phyloP scores from a whole-genome alignment of 192 early-diverging fungal genomes.

The Entomortierella beljakovae region DNA sequence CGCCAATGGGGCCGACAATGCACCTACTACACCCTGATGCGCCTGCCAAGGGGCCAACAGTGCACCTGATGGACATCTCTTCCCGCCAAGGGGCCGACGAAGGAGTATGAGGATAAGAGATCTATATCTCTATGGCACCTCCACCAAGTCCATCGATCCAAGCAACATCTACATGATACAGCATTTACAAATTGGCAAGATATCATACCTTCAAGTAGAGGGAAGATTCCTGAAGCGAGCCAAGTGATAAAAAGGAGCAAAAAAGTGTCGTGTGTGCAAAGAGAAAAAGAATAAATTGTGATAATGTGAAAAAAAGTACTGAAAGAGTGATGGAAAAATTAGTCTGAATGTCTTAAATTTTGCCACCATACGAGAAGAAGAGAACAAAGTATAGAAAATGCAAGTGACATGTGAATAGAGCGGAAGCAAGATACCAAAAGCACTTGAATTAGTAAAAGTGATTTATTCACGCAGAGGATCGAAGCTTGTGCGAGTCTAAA shows the following conservation, averaged over 20 bases:
- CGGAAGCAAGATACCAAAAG: no score
- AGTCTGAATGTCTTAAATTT: no score
- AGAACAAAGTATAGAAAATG: no score
- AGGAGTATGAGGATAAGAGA: slow-evolving; percentile 2
- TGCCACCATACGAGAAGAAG: no score
- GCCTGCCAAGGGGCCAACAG: neutral
- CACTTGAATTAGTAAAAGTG: no score
- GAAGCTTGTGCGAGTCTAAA: no score
- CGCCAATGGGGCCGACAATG: neutral
- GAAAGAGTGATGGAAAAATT: no score
- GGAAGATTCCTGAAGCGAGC: neutral
- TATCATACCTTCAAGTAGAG: neutral
- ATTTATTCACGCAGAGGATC: no score
- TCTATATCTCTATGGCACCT: slow-evolving; percentile 1
- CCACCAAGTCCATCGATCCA: neutral
- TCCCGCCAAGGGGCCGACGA: neutral
- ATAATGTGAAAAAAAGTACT: no score
- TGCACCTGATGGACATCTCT: slow-evolving; percentile 1
- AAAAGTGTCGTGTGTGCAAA: no score
- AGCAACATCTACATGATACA: slow-evolving; percentile 1
- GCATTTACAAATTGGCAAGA: slow-evolving; percentile 1
- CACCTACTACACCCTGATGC: neutral
- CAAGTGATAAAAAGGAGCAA: neutral
- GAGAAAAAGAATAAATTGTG: no score
- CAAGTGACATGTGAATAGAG: no score